These are phyloP conservation scores for Xerocomus brunneocitrinus DNA, from an alignment of 768 basidiomycete genomes.

Conservation along the genomic window DNA sequence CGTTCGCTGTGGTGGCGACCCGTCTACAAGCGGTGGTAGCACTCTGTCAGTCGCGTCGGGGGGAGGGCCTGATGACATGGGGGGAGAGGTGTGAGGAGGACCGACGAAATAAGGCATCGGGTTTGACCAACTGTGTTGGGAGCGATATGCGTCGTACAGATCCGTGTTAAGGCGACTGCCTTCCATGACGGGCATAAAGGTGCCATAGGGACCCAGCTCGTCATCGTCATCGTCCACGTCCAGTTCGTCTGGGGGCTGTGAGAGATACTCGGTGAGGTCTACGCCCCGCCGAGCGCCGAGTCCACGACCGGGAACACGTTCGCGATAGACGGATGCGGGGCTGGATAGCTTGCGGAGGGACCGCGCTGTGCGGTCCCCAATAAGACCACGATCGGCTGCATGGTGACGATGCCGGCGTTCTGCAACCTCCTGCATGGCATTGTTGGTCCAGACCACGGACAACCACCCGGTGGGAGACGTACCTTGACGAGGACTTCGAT, in stretches of 20 bases:
- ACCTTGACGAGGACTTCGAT: conserved; percentile 79
- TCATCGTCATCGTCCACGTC: conserved; percentile 69
- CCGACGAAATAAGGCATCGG: conserved; percentile 21
- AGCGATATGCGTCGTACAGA: conserved; percentile 59
- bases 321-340: conserved; percentile 51
- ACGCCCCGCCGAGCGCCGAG: conserved; percentile 27
- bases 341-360: conserved; percentile 55
- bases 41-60: conserved; percentile 22
- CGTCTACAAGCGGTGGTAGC: conserved; percentile 28
- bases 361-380: conserved; percentile 64
- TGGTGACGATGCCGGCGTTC: conserved; percentile 59
- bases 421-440: conserved; percentile 58
- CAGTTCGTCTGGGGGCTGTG: conserved; percentile 50
- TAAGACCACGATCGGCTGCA: conserved; percentile 50
- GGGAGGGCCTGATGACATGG: conserved; percentile 24
- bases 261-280: conserved; percentile 49
- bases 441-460: conserved; percentile 2
- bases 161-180: conserved; percentile 56
- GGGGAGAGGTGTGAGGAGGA: conserved; percentile 24
- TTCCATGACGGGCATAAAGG: conserved; percentile 38
- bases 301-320: conserved; percentile 36
- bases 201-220: conserved; percentile 44
- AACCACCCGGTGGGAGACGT: conserved; percentile 16
- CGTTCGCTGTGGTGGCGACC: conserved; percentile 19
- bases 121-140: conserved; percentile 32